phyloP scores from a whole-genome alignment of 768 basidiomycete genomes.

The Lenzites betulinus region DNA sequence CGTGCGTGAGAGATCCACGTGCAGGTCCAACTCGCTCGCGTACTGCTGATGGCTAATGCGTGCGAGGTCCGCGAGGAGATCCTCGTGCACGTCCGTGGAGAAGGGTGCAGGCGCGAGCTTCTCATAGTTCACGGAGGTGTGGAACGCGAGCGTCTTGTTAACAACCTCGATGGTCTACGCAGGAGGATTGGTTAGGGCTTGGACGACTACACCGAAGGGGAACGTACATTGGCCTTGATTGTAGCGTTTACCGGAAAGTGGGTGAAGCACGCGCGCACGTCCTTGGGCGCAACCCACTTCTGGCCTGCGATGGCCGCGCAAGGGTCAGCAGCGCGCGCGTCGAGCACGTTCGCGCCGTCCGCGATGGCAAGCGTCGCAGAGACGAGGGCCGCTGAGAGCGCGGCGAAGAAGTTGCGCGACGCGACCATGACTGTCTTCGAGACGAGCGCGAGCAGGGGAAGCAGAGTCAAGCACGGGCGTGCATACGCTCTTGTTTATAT shows the following conservation, averaged over 20 bases:
- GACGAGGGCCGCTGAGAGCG: conserved; percentile 2
- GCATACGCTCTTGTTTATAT: too few relatives aligned
- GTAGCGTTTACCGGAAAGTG: conserved; percentile 49
- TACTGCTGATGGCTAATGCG: conserved; percentile 48
- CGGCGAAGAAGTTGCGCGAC: conserved; percentile 8
- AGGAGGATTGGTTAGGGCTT: neutral
- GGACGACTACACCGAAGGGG: too few relatives aligned
- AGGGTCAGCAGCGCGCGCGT: conserved; percentile 38
- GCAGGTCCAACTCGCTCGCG: conserved; percentile 54
- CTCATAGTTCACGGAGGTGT: conserved; percentile 64
- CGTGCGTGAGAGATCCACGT: conserved; percentile 54
- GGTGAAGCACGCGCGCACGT: conserved; percentile 53
- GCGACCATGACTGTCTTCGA: conserved; percentile 9
- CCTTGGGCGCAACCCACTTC: conserved; percentile 55
- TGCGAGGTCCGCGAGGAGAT: conserved; percentile 51
- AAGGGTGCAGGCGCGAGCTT: conserved; percentile 56
- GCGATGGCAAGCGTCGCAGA: conserved; percentile 1
- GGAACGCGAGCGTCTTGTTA: conserved; percentile 59
- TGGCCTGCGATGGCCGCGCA: conserved; percentile 55
- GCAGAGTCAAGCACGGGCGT: too few relatives aligned
- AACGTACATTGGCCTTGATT: conserved; percentile 52
- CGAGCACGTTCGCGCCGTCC: neutral
- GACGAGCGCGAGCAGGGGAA: neutral
- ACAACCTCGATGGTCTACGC: conserved; percentile 56
- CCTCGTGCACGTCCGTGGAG: conserved; percentile 55